These are phyloP conservation scores for Nyctanthes arbortristis DNA, from an alignment of 257 asterid genomes.

Conservation along the genomic window DNA sequence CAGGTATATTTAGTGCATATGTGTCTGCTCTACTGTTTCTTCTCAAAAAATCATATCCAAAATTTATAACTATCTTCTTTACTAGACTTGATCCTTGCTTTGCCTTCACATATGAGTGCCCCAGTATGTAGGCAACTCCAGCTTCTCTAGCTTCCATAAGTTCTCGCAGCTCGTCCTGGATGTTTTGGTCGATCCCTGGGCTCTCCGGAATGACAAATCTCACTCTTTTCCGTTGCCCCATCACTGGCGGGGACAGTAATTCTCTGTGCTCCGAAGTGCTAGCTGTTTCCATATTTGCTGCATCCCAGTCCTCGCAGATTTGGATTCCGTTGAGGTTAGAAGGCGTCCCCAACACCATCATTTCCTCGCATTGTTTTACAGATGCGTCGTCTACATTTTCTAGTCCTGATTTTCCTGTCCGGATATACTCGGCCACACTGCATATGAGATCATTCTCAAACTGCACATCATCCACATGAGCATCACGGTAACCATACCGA, in stretches of 20 bases:
- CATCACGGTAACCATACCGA: constrained; percentile 78
- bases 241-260: constrained; percentile 33
- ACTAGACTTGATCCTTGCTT: constrained; percentile 70
- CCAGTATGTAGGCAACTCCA: constrained; percentile 74
- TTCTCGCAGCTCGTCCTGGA: constrained; percentile 55
- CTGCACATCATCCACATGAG: constrained; percentile 61
- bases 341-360: constrained; percentile 70
- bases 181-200: constrained; percentile 42
- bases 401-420: constrained; percentile 36
- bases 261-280: constrained; percentile 49
- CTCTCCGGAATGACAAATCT: constrained; percentile 70
- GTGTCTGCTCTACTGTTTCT: constrained; percentile 73
- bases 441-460: constrained; percentile 74
- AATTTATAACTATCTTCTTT: constrained; percentile 61
- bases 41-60: constrained; percentile 75
- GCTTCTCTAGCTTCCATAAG: constrained; percentile 84
- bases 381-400: constrained; percentile 19
- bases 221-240: constrained; percentile 52
- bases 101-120: constrained; percentile 82
- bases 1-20: constrained; percentile 62
- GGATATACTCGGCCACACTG: constrained; percentile 72
- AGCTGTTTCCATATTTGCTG: constrained; percentile 17
- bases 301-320: constrained; percentile 32
- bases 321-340: constrained; percentile 48
- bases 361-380: constrained; percentile 24